Percentiles rank a stretch among this genome's conserved stretches.
Evolutionary conservation across 495 filamentous ascomycete genomes (phyloP).

Genomic region (Daldinia loculata): DNA sequence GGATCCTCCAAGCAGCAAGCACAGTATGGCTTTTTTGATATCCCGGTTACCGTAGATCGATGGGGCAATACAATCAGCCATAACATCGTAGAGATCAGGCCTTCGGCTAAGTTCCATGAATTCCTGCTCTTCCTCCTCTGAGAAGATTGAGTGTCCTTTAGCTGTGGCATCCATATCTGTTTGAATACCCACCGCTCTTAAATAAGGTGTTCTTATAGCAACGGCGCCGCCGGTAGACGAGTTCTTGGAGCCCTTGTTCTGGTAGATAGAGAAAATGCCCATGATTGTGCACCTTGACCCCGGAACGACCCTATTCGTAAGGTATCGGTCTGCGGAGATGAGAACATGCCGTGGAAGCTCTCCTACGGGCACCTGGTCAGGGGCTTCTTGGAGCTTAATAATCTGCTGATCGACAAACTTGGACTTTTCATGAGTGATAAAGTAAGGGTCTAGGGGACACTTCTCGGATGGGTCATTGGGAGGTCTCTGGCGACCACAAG

Average conservation of each 20-base stretch:
- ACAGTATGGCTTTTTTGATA: conserved; percentile 99
- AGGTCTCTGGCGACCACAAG: conserved; percentile 69
- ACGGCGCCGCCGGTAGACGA: conserved; percentile 76
- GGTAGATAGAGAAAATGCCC: conserved; percentile 98
- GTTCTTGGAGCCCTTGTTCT: conserved; percentile 85
- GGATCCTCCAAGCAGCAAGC: conserved; percentile 91
- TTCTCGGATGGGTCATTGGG: conserved; percentile 67
- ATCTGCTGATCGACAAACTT: conserved; percentile 98
- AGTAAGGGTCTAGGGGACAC: conserved; percentile 95
- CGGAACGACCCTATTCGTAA: conserved; percentile 95
- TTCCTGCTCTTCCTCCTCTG: conserved; percentile 96
- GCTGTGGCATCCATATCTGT: conserved; percentile 89
- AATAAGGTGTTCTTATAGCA: conserved; percentile 93
- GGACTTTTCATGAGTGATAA: conserved; percentile 92
- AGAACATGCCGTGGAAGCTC: conserved; percentile 95
- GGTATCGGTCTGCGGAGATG: conserved; percentile 92
- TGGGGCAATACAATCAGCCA: conserved; percentile 92
- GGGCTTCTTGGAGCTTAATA: conserved; percentile 97
- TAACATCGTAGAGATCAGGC: conserved; percentile 89
- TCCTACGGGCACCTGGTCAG: conserved; percentile 97
- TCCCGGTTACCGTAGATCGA: conserved; percentile 97
- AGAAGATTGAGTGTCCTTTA: conserved; percentile 85
- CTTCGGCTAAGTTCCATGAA: conserved; percentile 92
- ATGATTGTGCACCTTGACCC: conserved; percentile 94
- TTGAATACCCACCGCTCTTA: conserved; percentile 93